Percentiles rank a stretch among this genome's conserved stretches.
Conservation (phyloP, 1,284 basidiomycete species). For the Microbotryomycetes sp. region DNA sequence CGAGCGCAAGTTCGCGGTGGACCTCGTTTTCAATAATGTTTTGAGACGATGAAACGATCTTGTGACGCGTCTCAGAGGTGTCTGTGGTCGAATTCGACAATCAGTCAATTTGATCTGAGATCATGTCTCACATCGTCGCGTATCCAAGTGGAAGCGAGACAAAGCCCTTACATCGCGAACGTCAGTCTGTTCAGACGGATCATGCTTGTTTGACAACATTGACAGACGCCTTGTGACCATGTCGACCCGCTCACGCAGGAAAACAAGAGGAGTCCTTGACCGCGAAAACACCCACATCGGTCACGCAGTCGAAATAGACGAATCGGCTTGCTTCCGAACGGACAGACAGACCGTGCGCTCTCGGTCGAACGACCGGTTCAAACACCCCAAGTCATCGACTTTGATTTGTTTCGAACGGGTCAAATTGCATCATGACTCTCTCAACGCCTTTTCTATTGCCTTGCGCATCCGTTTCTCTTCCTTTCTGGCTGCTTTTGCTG, state of each 20-base stretch:
- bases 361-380: background rate
- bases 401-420: background rate
- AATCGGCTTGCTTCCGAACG: no score
- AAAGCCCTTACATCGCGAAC: background rate
- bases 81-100: background rate
- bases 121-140: slow-evolving; percentile 3
- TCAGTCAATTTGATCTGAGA: slow-evolving; percentile 7
- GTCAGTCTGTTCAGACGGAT: no score
- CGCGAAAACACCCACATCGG: no score
- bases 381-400: background rate
- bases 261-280: no score
- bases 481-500: background rate
- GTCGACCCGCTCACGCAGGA: no score
- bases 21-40: background rate
- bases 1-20: no score
- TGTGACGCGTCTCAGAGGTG: background rate
- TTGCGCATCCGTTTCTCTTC: slow-evolving; percentile 1
- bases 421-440: background rate
- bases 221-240: no score
- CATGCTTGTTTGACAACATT: no score
- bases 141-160: background rate
- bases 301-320: no score
- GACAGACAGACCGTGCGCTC: no score
- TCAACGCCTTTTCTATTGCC: background rate
- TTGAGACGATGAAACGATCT: background rate